Evolutionary conservation across 1,284 basidiomycete species (phyloP).

Genomic region (Ceratobasidium sp.): DNA sequence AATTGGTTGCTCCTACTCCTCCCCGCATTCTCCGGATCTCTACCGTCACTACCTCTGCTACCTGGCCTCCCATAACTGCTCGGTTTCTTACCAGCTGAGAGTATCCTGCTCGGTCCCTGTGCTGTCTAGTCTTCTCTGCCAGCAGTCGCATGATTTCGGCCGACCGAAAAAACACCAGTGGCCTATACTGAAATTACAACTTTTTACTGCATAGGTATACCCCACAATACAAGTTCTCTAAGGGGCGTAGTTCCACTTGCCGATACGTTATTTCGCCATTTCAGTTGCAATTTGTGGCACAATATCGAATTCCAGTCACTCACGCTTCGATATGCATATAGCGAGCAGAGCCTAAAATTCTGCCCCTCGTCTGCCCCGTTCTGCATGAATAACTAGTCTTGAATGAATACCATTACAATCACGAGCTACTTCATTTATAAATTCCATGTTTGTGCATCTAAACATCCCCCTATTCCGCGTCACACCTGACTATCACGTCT

Average conservation of each 20-base stretch:
- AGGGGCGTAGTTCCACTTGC: background rate
- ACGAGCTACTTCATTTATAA: no score
- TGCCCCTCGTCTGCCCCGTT: no score
- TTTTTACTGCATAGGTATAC: no score
- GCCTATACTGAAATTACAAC: no score
- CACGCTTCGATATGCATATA: no score
- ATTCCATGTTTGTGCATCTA: background rate
- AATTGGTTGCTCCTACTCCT: conserved; percentile 6
- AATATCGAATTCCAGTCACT: background rate
- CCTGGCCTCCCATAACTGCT: background rate
- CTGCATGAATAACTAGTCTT: no score
- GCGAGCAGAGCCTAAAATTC: no score
- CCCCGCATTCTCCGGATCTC: conserved; percentile 29
- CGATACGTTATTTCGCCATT: background rate
- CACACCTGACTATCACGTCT: background rate
- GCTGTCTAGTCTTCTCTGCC: background rate
- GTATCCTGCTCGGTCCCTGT: background rate
- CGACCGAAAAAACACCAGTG: no score
- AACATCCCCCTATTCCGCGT: background rate
- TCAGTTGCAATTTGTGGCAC: background rate
- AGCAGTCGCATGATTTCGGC: background rate
- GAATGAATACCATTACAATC: no score
- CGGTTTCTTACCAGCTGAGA: background rate
- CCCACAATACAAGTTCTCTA: no score
- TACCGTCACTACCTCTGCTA: background rate